Conservation (phyloP, 192 early-diverging fungal species). For the Nowakowskiella sp. region DNA sequence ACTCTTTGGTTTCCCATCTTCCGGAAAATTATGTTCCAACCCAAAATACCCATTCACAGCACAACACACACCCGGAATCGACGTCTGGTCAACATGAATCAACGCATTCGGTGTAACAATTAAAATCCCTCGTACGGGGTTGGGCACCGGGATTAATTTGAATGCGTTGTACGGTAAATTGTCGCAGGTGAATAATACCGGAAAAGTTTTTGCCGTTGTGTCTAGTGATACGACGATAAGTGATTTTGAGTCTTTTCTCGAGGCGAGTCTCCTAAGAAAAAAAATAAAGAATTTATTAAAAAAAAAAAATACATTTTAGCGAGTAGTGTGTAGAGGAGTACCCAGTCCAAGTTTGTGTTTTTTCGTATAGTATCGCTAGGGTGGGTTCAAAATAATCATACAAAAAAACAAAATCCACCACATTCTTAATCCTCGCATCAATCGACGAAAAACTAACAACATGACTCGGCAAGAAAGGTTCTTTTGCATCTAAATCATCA, state of each 20-base stretch:
- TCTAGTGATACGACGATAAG: constrained; percentile 84
- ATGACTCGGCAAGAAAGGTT: constrained; percentile 36
- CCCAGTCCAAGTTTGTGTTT: constrained; percentile 81
- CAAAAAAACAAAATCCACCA: constrained; percentile 87
- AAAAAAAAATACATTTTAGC: constrained; percentile 19
- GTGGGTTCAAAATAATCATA: constrained; percentile 89
- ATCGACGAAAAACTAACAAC: constrained; percentile 30
- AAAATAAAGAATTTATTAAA: neutral
- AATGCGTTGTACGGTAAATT: constrained; percentile 78
- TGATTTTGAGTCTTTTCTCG: constrained; percentile 58
- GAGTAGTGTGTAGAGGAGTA: constrained; percentile 32
- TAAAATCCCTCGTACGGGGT: constrained; percentile 79
- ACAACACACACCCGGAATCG: constrained; percentile 62
- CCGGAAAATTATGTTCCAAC: constrained; percentile 25
- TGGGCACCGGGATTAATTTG: constrained; percentile 62
- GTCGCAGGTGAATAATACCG: constrained; percentile 71
- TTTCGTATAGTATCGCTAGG: constrained; percentile 85
- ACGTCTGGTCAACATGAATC: constrained; percentile 75
- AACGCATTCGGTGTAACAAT: constrained; percentile 72
- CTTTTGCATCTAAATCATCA: constrained; percentile 50
- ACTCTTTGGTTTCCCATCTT: constrained; percentile 1
- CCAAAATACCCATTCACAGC: constrained; percentile 69
- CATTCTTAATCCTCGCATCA: constrained; percentile 53
- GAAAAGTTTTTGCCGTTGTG: constrained; percentile 59
- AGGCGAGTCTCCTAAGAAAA: constrained; percentile 45